A percentile compares a stretch with the other conserved stretches of the same genome.
These are phyloP conservation scores for Limonomyces culmigenus DNA, from an alignment of 1,284 basidiomycete genomes.

Conservation along the genomic window DNA sequence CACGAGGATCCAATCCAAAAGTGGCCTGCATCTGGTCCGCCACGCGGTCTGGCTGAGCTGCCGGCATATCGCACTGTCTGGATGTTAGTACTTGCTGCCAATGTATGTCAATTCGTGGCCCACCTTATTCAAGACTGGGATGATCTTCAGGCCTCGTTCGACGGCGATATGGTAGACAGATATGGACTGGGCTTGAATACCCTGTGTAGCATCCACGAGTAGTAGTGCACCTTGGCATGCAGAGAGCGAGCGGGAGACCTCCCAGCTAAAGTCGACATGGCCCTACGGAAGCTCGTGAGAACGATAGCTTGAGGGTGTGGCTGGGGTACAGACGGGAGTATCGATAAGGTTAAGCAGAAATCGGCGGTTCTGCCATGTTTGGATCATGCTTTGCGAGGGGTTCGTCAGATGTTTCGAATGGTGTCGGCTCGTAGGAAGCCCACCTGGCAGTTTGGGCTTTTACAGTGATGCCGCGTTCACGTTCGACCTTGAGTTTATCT, in stretches of 20 bases:
- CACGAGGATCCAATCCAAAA: conserved; percentile 59
- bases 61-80: conserved; percentile 70
- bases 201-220: conserved; percentile 90
- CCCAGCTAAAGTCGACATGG: conserved; percentile 94
- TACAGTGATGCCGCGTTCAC: conserved; percentile 89
- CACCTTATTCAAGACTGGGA: conserved; percentile 93
- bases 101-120: background rate
- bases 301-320: background rate
- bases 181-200: conserved; percentile 94
- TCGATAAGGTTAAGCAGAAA: conserved; percentile 93
- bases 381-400: conserved; percentile 52
- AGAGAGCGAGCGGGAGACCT: conserved; percentile 83
- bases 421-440: conserved; percentile 3
- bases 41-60: conserved; percentile 68
- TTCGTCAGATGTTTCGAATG: conserved; percentile 4
- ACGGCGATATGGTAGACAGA: conserved; percentile 86
- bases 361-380: conserved; percentile 30
- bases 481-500: conserved; percentile 92
- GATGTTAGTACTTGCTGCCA: background rate
- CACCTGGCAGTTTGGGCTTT: conserved; percentile 87
- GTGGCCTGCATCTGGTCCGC: conserved; percentile 68
- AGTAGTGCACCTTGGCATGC: conserved; percentile 91
- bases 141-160: conserved; percentile 70
- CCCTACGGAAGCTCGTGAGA: conserved; percentile 28
- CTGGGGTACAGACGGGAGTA: conserved; percentile 52